These are phyloP conservation scores for Euptelea pleiosperma DNA, from an alignment of 164 flowering plant species.

Conservation along the genomic window DNA sequence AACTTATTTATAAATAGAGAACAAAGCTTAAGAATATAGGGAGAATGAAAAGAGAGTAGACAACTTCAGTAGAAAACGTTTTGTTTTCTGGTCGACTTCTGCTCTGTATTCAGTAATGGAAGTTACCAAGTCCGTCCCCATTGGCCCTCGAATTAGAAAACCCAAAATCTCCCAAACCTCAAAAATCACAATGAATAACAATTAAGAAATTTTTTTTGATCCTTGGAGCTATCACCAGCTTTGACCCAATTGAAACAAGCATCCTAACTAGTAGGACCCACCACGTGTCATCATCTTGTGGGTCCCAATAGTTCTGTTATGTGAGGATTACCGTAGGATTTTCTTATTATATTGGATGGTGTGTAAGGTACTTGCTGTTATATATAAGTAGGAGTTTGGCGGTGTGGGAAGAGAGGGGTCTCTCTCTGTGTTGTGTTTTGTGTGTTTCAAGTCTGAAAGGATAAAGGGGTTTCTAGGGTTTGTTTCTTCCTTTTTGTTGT, in stretches of 20 bases:
- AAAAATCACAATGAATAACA: no score
- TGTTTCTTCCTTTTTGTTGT: background rate
- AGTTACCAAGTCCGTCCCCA: no score
- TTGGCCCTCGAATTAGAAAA: no score
- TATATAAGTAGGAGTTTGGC: background rate
- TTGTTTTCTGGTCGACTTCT: no score
- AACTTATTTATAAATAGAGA: no score
- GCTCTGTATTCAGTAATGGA: no score
- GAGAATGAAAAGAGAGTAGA: no score
- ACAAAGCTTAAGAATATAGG: no score
- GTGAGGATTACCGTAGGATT: conserved; percentile 5
- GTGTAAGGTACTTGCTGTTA: background rate
- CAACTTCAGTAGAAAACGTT: no score
- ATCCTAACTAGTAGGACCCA: background rate
- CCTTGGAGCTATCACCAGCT: conserved; percentile 11
- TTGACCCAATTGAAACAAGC: conserved; percentile 12
- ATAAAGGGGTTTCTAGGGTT: conserved; percentile 8
- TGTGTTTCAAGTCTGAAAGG: background rate
- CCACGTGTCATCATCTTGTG: conserved; percentile 13
- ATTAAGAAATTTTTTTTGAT: no score
- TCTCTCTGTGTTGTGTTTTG: background rate
- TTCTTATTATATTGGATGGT: background rate
- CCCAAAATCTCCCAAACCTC: no score
- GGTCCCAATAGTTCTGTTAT: conserved; percentile 1
- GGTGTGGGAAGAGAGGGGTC: background rate